Evolutionary conservation across 208 protist genomes (phyloP), one percentile per base, ranked within the genome.

Genomic region (Acanthamoeba sp.): DNA sequence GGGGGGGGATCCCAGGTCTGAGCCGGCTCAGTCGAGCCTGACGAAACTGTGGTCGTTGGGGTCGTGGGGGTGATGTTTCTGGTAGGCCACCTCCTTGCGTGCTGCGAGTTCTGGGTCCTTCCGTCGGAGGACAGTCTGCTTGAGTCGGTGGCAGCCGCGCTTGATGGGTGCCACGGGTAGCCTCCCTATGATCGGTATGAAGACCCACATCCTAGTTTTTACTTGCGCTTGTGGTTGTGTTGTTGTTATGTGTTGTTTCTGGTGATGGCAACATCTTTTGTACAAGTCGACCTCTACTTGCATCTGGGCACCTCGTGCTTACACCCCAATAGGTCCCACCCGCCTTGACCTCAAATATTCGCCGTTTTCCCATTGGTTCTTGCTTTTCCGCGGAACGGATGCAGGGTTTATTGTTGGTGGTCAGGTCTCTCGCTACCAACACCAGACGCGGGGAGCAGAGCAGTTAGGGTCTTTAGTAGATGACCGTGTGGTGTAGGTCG

Each of bases 21-120:
- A n/a, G n/a, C n/a, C n/a, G n/a, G 48, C 48, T 55, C 16, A 69
- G 59, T 69, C 59, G 7, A 69, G 5, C 12, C 27, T 9, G n/a
- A 69, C 59, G 27, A 69, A 69, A n/a, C 27, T 29, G 59, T 69
- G 59, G n/a, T 69, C 59, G 59, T 69, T 69, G 59, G 59, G 59
- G 59, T 69, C n/a, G 29, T 69, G 59, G 29, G 10, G 55, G 55
- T 62, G 55, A 62, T 69, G 59, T 20, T 32, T 22, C 9, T 34
- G 59, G 27, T 69, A 69, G 59, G 22, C 59, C 4, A n/a, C 59
- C 29, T 69, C 59, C 59, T 69, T 34, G n/a, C 9, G 7, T 14
- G 59, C 59, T 3, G 59, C 59, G n/a, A n/a, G 59, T 18, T 34
- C n/a, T 3, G 59, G 59, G 59, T 69, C 59, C 59, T 69, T 69